Base-by-base conservation (phyloP, 495 filamentous ascomycete species). In the Terfezia boudieri region DNA sequence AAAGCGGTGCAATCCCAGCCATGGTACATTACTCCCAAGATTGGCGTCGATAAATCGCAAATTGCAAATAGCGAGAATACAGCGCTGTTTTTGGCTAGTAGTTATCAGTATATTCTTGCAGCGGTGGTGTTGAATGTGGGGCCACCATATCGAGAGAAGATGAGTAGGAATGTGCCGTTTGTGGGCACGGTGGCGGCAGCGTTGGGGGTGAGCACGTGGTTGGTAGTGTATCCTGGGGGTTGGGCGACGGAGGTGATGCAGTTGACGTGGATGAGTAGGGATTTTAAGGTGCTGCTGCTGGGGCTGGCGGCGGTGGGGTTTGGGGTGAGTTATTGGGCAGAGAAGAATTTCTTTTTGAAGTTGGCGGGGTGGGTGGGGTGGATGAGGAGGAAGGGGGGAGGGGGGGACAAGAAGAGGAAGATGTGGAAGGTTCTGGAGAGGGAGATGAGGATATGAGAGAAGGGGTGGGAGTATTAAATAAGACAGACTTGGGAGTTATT, bases 1-100 rank as follows among this genome's bases (percentile, higher is more conserved):
- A 63, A 81, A 53, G 70, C 71, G 8, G 87, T 95, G 12, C 76
- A 79, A 56, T 62, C 67, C 56, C 86, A 94, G 67, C 71, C 76
- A 22, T 96, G 92, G 90, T 95, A 81, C 62, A 78, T 82, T 55
- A 83, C 87, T 17, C 92, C 92, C 3, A 70, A 74, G 16, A 58
- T 93, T 36, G 73, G 85, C 60, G 71, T 73, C 9, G 76, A 89
- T 9, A 80, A 86, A 55, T 81, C 81, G 49, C 90, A 93, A 58
- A 77, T 88, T 52, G 71, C 77, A 54, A 96, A 96, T 61, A 94
- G 87, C 11, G 81, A 95, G 64, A 95, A 96, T 60, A 92, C 87
- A 0, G 76, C 81, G 0, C 69, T 99, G 16, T 99, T 95, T 68
- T 68, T 95, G 49, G 70, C 86, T 22, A 93, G 85, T 0, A 93